Conservation (phyloP, 768 basidiomycete genomes). For the Ramaria sp. region DNA sequence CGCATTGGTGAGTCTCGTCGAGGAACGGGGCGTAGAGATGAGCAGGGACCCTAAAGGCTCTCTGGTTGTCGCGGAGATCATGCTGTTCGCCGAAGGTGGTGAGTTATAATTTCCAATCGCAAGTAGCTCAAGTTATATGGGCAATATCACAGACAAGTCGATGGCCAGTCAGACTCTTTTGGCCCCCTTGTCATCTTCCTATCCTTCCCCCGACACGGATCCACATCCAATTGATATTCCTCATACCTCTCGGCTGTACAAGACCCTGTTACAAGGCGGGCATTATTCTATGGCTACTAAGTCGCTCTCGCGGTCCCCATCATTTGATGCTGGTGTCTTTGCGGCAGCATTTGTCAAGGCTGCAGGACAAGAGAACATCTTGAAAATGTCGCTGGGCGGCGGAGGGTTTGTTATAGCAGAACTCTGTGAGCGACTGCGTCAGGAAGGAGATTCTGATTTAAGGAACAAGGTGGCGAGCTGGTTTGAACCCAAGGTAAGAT, state of each 20-base stretch:
- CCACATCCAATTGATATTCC: slow-evolving; percentile 73
- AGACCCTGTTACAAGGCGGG: slow-evolving; percentile 82
- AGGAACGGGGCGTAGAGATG: slow-evolving; percentile 46
- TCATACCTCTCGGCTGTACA: slow-evolving; percentile 77
- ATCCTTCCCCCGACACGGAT: slow-evolving; percentile 40
- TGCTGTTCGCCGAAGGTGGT: slow-evolving; percentile 85
- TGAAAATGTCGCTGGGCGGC: slow-evolving; percentile 45
- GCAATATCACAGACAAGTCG: slow-evolving; percentile 50
- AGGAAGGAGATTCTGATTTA: slow-evolving; percentile 10
- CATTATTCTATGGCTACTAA: slow-evolving; percentile 63
- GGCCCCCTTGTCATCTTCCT: slow-evolving; percentile 39
- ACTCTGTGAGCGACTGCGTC: slow-evolving; percentile 46
- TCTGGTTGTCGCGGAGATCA: slow-evolving; percentile 65
- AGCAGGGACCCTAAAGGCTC: slow-evolving; percentile 72
- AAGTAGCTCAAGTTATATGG: not conserved
- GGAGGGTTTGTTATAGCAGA: slow-evolving; percentile 73
- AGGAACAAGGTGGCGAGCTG: slow-evolving; percentile 33
- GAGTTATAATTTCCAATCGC: slow-evolving; percentile 16
- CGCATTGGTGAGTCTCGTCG: slow-evolving; percentile 60
- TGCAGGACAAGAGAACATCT: slow-evolving; percentile 39
- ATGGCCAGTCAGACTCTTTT: slow-evolving; percentile 52
- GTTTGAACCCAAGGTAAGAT: slow-evolving; percentile 41
- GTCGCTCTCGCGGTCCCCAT: slow-evolving; percentile 36
- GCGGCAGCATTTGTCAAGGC: slow-evolving; percentile 44
- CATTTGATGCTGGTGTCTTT: slow-evolving; percentile 51